Base-by-base conservation (phyloP, 2,329 filamentous ascomycete species). In the Graphiopsis chlorocephala region DNA sequence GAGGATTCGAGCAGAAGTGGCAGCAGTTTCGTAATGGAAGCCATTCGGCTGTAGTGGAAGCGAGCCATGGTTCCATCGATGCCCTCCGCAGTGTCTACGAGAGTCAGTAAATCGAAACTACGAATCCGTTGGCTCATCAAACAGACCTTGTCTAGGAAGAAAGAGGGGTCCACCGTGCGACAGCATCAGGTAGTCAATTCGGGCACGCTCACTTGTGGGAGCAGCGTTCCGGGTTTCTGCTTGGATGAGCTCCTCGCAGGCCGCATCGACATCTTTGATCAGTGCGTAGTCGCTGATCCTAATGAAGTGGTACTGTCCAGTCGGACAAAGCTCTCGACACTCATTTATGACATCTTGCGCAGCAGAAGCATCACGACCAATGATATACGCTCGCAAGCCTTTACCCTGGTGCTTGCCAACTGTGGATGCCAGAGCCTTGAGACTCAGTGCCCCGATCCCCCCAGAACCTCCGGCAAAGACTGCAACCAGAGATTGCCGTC, bases 1-100 rank as follows among this genome's bases (percentile, higher is more conserved):
- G 53, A 38, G 1, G 53, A 56, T 14, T 23, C 20, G 31, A 56
- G 53, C 14, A 56, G 53, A 12, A 56, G 53, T 14, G 53, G 53
- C 7, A 56, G 53, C 12, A 35, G 12, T 38, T 33, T 35, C 6
- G 53, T 56, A 31, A 56, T 56, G 31, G 23, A 56, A 12, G 53
- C 53, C 4, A 56, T 56, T 1, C 53, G 53, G 31, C 53, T 56
- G 31, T 56, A 56, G 53, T 56, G 38, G 53, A 56, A 56, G 31
- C 53, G 53, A 15, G 31, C 31, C 53, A 56, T 56, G 23, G 31
- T 56, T 8, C 29, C 53, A 38, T 56, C 53, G 4, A 56, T 56
- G 20, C 53, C 53, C 4, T 56, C 53, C 14, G 7, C 28, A 17
- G 53, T 56, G 10, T 56, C 53, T 56, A 14, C 2, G 14, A 33